Percentiles rank a stretch among this genome's conserved stretches.
Conservation (phyloP, 768 basidiomycete species). For the Tulasnella sp. region DNA sequence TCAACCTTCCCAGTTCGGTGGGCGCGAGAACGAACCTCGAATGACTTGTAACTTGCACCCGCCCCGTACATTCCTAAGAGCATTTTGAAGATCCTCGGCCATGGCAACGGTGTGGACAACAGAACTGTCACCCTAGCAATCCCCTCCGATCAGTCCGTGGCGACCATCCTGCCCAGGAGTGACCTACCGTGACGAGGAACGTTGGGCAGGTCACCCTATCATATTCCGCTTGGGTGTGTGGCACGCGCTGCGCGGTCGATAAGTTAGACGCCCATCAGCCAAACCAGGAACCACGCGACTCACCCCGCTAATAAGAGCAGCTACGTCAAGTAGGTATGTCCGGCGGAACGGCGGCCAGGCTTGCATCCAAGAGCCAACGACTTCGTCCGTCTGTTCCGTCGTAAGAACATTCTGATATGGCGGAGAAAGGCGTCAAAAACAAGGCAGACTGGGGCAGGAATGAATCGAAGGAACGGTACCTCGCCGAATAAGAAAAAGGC, state of each 20-base stretch:
- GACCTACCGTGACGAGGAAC: background rate
- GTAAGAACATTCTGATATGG: background rate
- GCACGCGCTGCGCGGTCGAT: constrained; percentile 37
- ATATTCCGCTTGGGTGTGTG: constrained; percentile 37
- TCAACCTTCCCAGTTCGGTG: background rate
- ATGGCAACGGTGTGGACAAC: constrained; percentile 1
- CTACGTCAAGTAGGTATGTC: constrained; percentile 38
- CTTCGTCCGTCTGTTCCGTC: constrained; percentile 48
- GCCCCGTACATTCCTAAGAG: background rate
- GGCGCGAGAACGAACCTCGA: background rate
- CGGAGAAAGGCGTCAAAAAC: background rate
- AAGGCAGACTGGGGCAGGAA: background rate
- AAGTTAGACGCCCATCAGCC: constrained; percentile 40
- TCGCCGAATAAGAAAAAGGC: constrained; percentile 41
- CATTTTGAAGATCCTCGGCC: background rate
- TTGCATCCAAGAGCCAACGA: constrained; percentile 54
- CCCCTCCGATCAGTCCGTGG: constrained; percentile 21
- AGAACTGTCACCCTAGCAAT: background rate
- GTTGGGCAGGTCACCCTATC: constrained; percentile 43
- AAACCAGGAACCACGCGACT: background rate
- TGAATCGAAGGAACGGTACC: background rate
- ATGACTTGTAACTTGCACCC: constrained; percentile 6
- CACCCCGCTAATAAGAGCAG: constrained; percentile 1
- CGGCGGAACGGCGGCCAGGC: constrained; percentile 43
- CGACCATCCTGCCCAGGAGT: constrained; percentile 61